Evolutionary conservation across 441 rosid genomes (phyloP).

Genomic region (Raphanus hybrid): DNA sequence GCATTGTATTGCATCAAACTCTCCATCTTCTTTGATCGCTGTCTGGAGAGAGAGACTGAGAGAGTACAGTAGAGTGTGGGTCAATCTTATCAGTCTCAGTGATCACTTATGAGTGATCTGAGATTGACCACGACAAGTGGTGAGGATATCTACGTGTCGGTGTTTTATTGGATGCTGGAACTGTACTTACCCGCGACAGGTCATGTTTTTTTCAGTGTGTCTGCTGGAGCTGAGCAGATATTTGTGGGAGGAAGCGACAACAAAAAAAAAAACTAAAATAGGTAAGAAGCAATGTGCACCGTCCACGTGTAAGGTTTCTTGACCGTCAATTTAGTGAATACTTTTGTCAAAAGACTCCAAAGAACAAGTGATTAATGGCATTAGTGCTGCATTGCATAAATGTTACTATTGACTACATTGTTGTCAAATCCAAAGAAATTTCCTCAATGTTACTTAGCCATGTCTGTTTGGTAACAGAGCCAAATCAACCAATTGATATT

Average conservation of each 20-base stretch:
- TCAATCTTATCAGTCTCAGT: constrained; percentile 26
- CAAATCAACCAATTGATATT: not conserved
- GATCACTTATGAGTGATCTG: constrained; percentile 31
- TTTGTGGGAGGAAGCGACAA: constrained; percentile 34
- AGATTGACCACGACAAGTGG: constrained; percentile 31
- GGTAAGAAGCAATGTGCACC: constrained; percentile 13
- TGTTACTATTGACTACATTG: not conserved
- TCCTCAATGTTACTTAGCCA: not conserved
- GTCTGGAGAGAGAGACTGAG: too few species aligned
- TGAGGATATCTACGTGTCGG: not conserved
- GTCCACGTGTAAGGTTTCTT: constrained; percentile 34
- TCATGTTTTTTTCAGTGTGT: constrained; percentile 23
- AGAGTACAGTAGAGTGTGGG: constrained; percentile 13
- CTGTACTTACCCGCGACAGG: constrained; percentile 27
- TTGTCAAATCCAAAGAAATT: not conserved
- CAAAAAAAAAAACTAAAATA: not conserved
- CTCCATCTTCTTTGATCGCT: constrained; percentile 39
- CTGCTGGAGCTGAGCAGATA: constrained; percentile 20
- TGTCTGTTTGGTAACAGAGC: not conserved
- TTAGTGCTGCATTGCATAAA: too few species aligned
- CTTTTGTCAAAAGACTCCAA: not conserved
- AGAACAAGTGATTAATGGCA: not conserved
- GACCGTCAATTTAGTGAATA: constrained; percentile 12
- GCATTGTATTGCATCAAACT: constrained; percentile 38
- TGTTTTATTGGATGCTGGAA: not conserved